Percentiles rank a stretch among this genome's conserved stretches.
phyloP scores from a whole-genome alignment of 1,139 yeast genomes.

The Debaryomycetaceae sp. region DNA sequence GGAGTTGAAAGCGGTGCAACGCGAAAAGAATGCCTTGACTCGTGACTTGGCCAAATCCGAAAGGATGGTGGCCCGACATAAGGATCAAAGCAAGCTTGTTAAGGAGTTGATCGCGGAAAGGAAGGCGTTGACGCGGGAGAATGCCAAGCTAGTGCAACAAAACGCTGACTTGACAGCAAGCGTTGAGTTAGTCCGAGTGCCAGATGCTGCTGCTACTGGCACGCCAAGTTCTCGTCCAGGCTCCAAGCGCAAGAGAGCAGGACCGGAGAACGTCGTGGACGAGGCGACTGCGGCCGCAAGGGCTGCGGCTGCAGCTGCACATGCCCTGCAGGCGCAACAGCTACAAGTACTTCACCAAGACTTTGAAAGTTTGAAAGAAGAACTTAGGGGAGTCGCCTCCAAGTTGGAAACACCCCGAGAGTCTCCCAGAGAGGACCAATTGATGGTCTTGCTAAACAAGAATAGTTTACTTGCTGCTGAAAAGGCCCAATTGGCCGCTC shows the following conservation, averaged over 20 bases:
- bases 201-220: too few species aligned
- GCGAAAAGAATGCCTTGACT: neutral
- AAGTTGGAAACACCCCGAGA: too few species aligned
- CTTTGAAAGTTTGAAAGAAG: conserved; percentile 1
- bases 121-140: neutral
- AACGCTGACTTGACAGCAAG: neutral
- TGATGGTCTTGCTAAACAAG: too few species aligned
- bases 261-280: too few species aligned
- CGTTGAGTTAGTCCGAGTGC: too few species aligned
- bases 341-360: neutral
- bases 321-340: too few species aligned
- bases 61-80: neutral
- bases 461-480: too few species aligned
- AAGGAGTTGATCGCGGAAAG: conserved; percentile 4
- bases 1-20: neutral
- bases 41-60: neutral
- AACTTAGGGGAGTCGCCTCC: conserved; percentile 1
- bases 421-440: too few species aligned
- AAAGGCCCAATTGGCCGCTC: too few species aligned
- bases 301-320: conserved; percentile 1
- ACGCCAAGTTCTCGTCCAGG: too few species aligned
- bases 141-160: conserved; percentile 1
- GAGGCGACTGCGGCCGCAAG: neutral
- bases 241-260: too few species aligned
- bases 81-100: conserved; percentile 2